Evolutionary conservation across 2,329 filamentous ascomycete species (phyloP).

Genomic region (Sordariomycetes sp.): DNA sequence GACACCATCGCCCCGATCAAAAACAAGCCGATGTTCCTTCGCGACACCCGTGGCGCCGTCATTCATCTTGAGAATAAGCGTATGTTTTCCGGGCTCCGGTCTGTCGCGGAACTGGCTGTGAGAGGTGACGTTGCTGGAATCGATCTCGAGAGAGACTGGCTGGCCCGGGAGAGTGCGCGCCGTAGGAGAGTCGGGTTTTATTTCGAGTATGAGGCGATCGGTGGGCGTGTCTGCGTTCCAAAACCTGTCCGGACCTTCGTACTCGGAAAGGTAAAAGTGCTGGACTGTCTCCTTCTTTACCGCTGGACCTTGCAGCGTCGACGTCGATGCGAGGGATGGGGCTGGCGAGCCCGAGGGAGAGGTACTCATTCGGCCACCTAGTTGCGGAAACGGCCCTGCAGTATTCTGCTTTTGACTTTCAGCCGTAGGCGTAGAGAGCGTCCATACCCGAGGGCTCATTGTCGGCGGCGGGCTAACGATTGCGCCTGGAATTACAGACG

Average conservation of each 20-base stretch:
- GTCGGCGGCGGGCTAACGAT: too few species aligned
- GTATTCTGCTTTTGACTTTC: too few species aligned
- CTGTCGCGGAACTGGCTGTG: neutral
- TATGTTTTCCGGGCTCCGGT: neutral
- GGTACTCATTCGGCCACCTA: neutral
- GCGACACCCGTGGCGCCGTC: neutral
- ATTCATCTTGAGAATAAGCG: neutral
- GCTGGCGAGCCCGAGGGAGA: neutral
- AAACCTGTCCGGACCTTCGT: neutral
- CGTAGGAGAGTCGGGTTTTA: neutral
- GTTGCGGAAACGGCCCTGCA: neutral
- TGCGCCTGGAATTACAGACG: too few species aligned
- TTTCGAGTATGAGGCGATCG: neutral
- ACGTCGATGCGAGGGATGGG: neutral
- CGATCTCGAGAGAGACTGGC: neutral
- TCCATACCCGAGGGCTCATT: too few species aligned
- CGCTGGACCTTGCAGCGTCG: neutral
- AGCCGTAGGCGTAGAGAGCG: too few species aligned
- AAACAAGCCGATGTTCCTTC: neutral
- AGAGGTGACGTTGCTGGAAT: neutral
- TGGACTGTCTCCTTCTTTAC: neutral
- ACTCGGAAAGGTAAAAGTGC: neutral
- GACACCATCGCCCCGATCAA: neutral
- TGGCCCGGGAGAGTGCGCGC: neutral
- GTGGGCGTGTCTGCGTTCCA: neutral